Evolutionary conservation across 2,329 filamentous ascomycete genomes (phyloP).

Genomic region (Calonectria honghensis): DNA sequence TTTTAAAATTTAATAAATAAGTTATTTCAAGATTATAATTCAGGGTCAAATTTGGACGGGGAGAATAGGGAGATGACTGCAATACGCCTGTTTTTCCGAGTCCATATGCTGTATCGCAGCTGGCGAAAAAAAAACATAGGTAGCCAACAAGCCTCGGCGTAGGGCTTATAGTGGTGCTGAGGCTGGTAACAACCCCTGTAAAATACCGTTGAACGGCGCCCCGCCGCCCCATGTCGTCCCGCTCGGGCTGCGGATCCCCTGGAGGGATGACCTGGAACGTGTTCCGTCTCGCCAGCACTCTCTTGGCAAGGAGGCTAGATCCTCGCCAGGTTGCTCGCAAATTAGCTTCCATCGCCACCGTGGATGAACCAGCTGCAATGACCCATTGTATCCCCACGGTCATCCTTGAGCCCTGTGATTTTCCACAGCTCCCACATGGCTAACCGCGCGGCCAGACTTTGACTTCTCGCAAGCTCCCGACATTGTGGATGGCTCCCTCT

Average conservation of each 20-base stretch:
- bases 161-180: neutral
- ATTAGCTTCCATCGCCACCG: conserved; percentile 8
- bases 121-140: neutral
- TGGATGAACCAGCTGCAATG: neutral
- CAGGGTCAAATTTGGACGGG: neutral
- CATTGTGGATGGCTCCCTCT: conserved; percentile 5
- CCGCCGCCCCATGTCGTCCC: neutral
- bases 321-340: conserved; percentile 21
- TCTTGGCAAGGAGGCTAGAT: conserved; percentile 12
- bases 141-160: neutral
- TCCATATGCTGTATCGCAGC: neutral
- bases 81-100: neutral
- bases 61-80: neutral
- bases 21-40: too few relatives aligned
- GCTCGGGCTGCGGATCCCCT: neutral
- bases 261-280: neutral
- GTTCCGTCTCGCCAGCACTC: neutral
- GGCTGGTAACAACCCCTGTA: conserved; percentile 16
- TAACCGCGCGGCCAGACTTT: conserved; percentile 8
- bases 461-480: conserved; percentile 5
- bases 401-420: neutral
- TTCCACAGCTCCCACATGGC: conserved; percentile 23
- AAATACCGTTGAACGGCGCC: neutral
- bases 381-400: neutral
- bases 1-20: too few relatives aligned